Evolutionary conservation across 495 filamentous ascomycete genomes (phyloP), one percentile per base, ranked within the genome.

Genomic region (Bryoglossum gracile): DNA sequence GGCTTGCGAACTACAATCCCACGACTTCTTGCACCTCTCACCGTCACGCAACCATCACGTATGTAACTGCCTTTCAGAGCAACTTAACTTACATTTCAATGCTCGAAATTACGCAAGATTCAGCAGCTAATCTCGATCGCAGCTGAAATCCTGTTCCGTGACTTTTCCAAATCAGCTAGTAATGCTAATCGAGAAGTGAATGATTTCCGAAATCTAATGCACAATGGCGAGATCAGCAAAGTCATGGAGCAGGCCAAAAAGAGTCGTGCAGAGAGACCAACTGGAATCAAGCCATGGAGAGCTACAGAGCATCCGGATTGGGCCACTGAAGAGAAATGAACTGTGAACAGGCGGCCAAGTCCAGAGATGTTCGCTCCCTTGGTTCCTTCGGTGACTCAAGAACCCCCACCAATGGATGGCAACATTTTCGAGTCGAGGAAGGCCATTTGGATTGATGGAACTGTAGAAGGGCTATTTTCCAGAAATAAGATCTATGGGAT

Each of bases 251-350:
- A 66, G 14, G 70, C 67, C 1, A 62, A 50, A 21, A 63, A 68
- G 46, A 76, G 73, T 51, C 65, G 66, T 22, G 62, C 62, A 41
- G 61, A 66, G 19, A 70, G 72, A 37, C 67, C 71, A 0, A 63
- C 64, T 36, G 72, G 69, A 11, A 72, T 77, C 44, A 72, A 65
- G 52, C 65, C 68, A 23, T 79, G 75, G 74, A 61, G 59, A 17
- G 62, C 68, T 3, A 64, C 56, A 17, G 71, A 77, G 8, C 63
- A 77, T 48, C 71, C 73, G 0, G 65, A 71, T 30, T 77, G 73
- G 73, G 57, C 67, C n/a, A 57, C 28, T 25, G 48, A 48, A 50
- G 57, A 58, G 6, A 13, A 24, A 35, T 48, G 38, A 35, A 16
- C 1, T 22, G 8, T 19, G 34, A 14, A 10, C 6, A 21, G n/a